phyloP scores from a whole-genome alignment of 202 grass and related monocot species.

The Carex sylvatica region DNA sequence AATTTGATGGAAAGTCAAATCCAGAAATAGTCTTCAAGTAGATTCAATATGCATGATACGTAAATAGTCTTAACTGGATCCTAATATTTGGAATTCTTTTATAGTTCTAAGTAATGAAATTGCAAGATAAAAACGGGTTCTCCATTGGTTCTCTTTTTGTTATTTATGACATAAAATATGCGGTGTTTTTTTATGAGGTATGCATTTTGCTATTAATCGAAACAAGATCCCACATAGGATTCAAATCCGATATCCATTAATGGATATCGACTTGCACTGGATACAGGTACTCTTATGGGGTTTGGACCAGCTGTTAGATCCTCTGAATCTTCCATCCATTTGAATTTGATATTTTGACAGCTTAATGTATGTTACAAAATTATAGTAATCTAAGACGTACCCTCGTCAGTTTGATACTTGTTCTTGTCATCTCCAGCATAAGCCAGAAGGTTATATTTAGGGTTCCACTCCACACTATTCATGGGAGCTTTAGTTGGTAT shows the following conservation, averaged over 20 bases:
- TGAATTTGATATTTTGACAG: background rate
- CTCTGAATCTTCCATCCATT: background rate
- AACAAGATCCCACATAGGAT: background rate
- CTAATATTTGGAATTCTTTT: background rate
- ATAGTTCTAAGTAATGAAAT: background rate
- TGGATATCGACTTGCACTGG: background rate
- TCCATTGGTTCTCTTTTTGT: background rate
- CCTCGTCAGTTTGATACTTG: slow-evolving; percentile 91
- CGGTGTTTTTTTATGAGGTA: background rate
- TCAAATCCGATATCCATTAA: background rate
- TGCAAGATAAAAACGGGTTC: background rate
- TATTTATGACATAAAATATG: background rate
- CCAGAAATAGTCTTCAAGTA: background rate
- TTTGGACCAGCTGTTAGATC: background rate
- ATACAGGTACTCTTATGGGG: background rate
- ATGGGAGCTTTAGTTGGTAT: slow-evolving; percentile 91
- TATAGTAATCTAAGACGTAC: slow-evolving; percentile 34
- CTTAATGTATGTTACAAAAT: background rate
- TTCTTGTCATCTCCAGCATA: slow-evolving; percentile 98
- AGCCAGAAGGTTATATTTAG: slow-evolving; percentile 88
- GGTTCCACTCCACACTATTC: slow-evolving; percentile 99
- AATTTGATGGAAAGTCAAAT: background rate
- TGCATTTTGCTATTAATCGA: slow-evolving; percentile 5
- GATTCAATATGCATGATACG: background rate
- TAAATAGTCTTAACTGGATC: background rate